Evolutionary conservation across 2,329 filamentous ascomycete genomes (phyloP).

Genomic region (Hawksworthiomyces lignivorus): DNA sequence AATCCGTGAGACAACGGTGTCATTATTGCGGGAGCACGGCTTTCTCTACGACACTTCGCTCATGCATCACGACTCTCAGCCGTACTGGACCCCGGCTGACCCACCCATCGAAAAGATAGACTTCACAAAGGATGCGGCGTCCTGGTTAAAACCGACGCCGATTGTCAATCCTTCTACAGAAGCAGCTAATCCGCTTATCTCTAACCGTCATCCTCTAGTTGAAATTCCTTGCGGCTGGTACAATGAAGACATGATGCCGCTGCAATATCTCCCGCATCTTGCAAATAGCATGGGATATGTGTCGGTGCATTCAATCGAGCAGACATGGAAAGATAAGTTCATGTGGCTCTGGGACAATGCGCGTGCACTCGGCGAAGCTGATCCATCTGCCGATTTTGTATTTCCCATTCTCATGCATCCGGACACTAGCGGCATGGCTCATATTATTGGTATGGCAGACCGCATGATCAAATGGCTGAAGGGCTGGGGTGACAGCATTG

Average conservation of each 20-base stretch:
- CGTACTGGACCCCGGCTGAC: constrained; percentile 54
- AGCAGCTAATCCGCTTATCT: constrained; percentile 26
- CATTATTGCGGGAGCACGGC: constrained; percentile 56
- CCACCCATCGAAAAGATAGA: constrained; percentile 42
- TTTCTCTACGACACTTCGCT: constrained; percentile 64
- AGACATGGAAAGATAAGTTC: constrained; percentile 59
- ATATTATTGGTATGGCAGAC: constrained; percentile 44
- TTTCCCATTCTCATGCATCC: constrained; percentile 73
- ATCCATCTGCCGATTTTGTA: constrained; percentile 43
- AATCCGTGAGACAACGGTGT: constrained; percentile 37
- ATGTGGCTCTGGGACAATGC: constrained; percentile 40
- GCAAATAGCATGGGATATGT: constrained; percentile 56
- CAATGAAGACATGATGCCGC: constrained; percentile 55
- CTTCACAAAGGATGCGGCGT: constrained; percentile 51
- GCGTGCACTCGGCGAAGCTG: constrained; percentile 16
- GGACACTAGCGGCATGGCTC: constrained; percentile 53
- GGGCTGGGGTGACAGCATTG: constrained; percentile 34
- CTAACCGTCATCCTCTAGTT: constrained; percentile 36
- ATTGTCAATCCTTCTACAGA: constrained; percentile 27
- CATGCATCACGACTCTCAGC: constrained; percentile 56
- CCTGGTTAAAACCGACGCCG: constrained; percentile 58
- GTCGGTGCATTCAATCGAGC: constrained; percentile 47
- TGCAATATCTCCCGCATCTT: constrained; percentile 61
- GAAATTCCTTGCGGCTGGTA: constrained; percentile 60
- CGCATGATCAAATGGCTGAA: constrained; percentile 44